Conservation (phyloP, 495 filamentous ascomycete genomes). For the Penicillium psychrofluorescens region DNA sequence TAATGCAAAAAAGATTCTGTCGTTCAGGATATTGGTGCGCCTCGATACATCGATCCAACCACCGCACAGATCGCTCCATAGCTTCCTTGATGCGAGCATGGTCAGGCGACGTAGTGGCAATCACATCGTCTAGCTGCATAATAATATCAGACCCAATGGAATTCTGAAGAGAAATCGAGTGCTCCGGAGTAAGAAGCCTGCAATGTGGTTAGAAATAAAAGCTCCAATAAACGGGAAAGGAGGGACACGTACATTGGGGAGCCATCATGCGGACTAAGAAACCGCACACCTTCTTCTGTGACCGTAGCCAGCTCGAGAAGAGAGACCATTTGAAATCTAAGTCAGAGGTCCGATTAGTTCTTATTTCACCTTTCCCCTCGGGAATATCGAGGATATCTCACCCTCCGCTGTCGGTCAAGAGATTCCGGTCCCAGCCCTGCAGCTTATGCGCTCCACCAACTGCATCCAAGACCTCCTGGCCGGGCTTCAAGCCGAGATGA, state of each 20-base stretch:
- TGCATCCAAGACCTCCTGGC: slow-evolving; percentile 76
- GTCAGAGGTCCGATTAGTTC: slow-evolving; percentile 9
- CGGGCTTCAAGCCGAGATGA: slow-evolving; percentile 90
- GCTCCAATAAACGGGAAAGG: neutral
- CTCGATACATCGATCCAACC: slow-evolving; percentile 93
- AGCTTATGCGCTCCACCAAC: slow-evolving; percentile 89
- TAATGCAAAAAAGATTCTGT: slow-evolving; percentile 98
- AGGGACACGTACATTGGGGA: slow-evolving; percentile 63
- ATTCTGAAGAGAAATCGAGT: slow-evolving; percentile 94
- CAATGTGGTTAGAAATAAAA: neutral
- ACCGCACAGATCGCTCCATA: slow-evolving; percentile 94
- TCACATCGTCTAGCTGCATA: slow-evolving; percentile 98
- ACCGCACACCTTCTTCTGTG: slow-evolving; percentile 92
- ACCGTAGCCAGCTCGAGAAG: slow-evolving; percentile 88
- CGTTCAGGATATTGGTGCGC: slow-evolving; percentile 75
- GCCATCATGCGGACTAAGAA: slow-evolving; percentile 90
- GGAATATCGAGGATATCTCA: slow-evolving; percentile 33
- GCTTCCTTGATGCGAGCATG: slow-evolving; percentile 79
- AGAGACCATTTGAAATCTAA: slow-evolving; percentile 97
- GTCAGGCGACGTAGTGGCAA: slow-evolving; percentile 91
- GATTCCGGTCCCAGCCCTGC: slow-evolving; percentile 91
- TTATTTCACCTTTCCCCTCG: slow-evolving; percentile 5
- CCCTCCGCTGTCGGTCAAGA: slow-evolving; percentile 97
- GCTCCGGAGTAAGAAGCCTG: slow-evolving; percentile 88
- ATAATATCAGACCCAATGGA: slow-evolving; percentile 98